Conservation (phyloP, 2,329 filamentous ascomycete species). For the Penicillium brasilianum region DNA sequence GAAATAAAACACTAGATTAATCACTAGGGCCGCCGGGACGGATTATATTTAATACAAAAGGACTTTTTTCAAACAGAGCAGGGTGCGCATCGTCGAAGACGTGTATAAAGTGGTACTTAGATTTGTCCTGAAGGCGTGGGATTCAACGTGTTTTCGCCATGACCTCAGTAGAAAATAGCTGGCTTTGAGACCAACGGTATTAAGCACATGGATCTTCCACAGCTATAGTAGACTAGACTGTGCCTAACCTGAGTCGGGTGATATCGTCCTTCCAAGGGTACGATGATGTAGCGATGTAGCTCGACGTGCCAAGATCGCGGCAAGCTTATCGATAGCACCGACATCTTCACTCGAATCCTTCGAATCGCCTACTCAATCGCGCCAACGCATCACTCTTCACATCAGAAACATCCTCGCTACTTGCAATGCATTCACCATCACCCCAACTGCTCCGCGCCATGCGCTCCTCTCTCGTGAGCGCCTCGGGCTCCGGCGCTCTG, state of each 20-base stretch:
- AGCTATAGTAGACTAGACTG: background rate
- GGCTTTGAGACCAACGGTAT: too few species aligned
- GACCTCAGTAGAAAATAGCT: background rate
- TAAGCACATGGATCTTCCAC: background rate
- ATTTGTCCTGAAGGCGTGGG: background rate
- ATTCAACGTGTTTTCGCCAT: background rate
- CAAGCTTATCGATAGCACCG: conserved; percentile 2
- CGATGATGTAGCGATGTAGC: background rate
- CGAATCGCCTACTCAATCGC: background rate
- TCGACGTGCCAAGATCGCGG: conserved; percentile 10
- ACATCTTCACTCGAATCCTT: conserved; percentile 7
- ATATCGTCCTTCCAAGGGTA: background rate
- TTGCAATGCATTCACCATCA: conserved; percentile 47
- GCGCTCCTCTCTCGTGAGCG: conserved; percentile 40
- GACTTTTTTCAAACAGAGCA: conserved; percentile 14
- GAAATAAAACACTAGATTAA: conserved; percentile 36
- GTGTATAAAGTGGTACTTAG: background rate
- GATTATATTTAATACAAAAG: conserved; percentile 30
- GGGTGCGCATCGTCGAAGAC: background rate
- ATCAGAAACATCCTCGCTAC: background rate
- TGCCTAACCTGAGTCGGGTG: background rate
- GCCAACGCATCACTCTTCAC: background rate
- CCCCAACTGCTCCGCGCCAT: conserved; percentile 49
- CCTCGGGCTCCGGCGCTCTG: conserved; percentile 20
- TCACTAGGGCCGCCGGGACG: conserved; percentile 26